phyloP scores from a whole-genome alignment of 345 rosid genomes.

The Barbarea vulgaris region DNA sequence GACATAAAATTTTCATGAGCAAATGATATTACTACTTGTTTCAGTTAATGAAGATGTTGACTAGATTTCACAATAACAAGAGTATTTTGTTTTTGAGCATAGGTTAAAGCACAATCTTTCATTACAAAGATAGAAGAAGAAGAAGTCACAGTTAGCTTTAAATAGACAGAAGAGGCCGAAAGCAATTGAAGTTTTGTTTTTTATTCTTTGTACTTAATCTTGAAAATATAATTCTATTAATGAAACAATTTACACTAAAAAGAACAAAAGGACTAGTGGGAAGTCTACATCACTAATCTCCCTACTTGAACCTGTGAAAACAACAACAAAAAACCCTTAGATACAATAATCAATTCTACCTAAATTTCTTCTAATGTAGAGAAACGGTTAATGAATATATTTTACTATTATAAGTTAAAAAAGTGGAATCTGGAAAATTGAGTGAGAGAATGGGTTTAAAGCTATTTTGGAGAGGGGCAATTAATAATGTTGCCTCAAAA shows the following conservation, averaged over 20 bases:
- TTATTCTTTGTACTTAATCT: background rate
- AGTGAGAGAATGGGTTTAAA: background rate
- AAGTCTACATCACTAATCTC: conserved; percentile 20
- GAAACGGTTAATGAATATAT: background rate
- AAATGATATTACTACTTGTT: conserved; percentile 8
- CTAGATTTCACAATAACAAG: background rate
- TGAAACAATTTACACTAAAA: background rate
- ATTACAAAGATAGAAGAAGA: conserved; percentile 4
- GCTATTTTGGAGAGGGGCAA: background rate
- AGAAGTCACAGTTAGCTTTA: conserved; percentile 1
- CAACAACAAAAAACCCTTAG: background rate
- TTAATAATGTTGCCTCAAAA: background rate
- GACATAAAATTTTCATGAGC: conserved; percentile 19
- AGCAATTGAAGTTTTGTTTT: conserved; percentile 7
- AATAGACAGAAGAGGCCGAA: conserved; percentile 6
- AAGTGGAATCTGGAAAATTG: background rate
- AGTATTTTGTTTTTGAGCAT: background rate
- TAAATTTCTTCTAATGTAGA: conserved; percentile 1
- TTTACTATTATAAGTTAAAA: background rate
- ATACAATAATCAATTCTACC: conserved; percentile 8
- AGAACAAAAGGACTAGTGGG: background rate
- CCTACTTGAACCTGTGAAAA: background rate
- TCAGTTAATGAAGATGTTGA: conserved; percentile 18
- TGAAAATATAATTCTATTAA: conserved; percentile 18
- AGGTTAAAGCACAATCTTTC: conserved; percentile 19